Evolutionary conservation across 176 grass and related monocot genomes (phyloP).

Genomic region (Cenchrus purpureus): DNA sequence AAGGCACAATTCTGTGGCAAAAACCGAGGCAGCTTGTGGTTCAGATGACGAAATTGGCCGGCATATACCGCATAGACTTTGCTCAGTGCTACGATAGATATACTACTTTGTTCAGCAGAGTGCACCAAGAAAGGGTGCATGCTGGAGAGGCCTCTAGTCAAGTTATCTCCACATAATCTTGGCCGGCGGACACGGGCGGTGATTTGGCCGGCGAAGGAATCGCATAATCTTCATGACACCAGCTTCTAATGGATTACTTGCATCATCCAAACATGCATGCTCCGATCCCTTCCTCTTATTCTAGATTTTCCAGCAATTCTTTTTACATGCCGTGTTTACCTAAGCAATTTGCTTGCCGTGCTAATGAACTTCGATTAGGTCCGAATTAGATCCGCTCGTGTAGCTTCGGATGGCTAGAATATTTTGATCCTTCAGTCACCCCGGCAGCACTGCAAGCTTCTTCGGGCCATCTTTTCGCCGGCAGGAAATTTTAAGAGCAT

Average conservation of each 20-base stretch:
- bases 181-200: not conserved
- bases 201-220: not conserved
- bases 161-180: not conserved
- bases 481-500: not conserved
- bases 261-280: not conserved
- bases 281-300: not conserved
- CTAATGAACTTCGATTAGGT: slow-evolving; percentile 43
- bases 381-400: slow-evolving; percentile 37
- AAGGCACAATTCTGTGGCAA: slow-evolving; percentile 6
- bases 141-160: not conserved
- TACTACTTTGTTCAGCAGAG: not conserved
- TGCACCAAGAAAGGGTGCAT: not conserved
- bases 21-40: slow-evolving; percentile 8
- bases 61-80: not conserved
- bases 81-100: not conserved
- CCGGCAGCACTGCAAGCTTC: not conserved
- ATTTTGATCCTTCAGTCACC: slow-evolving; percentile 4
- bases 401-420: slow-evolving; percentile 17
- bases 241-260: not conserved
- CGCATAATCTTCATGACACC: not conserved
- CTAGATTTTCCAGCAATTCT: not conserved
- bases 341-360: not conserved
- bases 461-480: slow-evolving; percentile 33
- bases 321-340: not conserved
- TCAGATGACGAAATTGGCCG: not conserved